phyloP scores from a whole-genome alignment of 768 basidiomycete species.

The Agrocybe praecox region DNA sequence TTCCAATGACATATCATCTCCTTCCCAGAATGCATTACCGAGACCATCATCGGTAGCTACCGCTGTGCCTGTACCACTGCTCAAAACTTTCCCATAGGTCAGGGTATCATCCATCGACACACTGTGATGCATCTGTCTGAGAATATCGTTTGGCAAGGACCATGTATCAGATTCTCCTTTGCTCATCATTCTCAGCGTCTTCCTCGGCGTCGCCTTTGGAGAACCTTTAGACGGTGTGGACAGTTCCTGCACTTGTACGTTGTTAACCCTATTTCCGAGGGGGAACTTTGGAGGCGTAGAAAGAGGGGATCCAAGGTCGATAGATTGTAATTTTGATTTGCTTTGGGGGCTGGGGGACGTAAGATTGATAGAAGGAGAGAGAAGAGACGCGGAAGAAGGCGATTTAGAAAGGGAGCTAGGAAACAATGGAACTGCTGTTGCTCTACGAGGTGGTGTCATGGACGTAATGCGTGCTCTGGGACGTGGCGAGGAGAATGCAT shows the following conservation, averaged over 20 bases:
- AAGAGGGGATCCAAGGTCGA: conserved; percentile 26
- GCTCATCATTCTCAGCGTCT: conserved; percentile 7
- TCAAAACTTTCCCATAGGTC: conserved; percentile 18
- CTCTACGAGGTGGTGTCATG: conserved; percentile 35
- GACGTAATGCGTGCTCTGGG: conserved; percentile 44
- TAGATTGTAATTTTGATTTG: conserved; percentile 25
- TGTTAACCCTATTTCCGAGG: conserved; percentile 18
- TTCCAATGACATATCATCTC: conserved; percentile 67
- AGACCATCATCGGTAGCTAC: conserved; percentile 30
- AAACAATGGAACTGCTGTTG: conserved; percentile 20
- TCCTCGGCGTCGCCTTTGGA: conserved; percentile 20
- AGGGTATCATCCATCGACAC: conserved; percentile 12
- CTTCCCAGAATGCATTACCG: conserved; percentile 38
- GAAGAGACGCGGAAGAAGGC: conserved; percentile 23
- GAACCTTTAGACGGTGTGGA: conserved; percentile 21
- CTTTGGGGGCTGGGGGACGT: conserved; percentile 42
- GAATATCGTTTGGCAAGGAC: conserved; percentile 15
- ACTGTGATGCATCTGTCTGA: conserved; percentile 4
- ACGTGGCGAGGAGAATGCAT: conserved; percentile 33
- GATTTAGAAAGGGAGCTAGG: conserved; percentile 29
- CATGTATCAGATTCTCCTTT: conserved; percentile 5
- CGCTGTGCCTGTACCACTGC: conserved; percentile 27
- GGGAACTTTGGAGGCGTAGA: conserved; percentile 33
- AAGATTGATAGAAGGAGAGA: conserved; percentile 36
- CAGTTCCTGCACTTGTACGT: background rate